Base-by-base conservation (phyloP, 768 basidiomycete species). In the Sporobolomyces phaffii region DNA sequence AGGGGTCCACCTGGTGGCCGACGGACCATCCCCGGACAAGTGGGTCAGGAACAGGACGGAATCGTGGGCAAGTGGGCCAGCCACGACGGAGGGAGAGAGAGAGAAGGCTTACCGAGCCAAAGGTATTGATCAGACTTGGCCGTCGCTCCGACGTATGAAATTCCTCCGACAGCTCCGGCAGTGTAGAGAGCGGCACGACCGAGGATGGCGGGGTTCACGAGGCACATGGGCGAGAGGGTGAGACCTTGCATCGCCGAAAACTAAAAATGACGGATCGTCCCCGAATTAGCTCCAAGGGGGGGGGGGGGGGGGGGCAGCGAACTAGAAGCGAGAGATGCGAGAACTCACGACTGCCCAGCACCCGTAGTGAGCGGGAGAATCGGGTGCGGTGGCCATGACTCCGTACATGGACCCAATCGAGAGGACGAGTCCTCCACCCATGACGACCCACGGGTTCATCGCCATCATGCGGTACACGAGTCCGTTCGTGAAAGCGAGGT, bases 181-280 rank as follows among this genome's bases (percentile, higher is more conserved):
- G 91, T 92, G 78, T 94, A 94, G 4, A 94, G 80, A 8, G 89
- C 91, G 13, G 91, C 91, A 34, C 91, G 85, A 22, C 87, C 87
- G 54, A 94, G 82, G 69, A 93, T 83, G 17, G 88, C 89, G 4
- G 91, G 91, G 74, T 81, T 86, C 50, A 91, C 77, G 82, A 93
- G 91, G 80, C 90, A 91, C n/a, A 94, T 77, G 4, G 91, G 91
- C 68, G 87, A 88, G 45, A 94, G 81, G 3, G 88, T 89, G 10
- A 89, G 87, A 10, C 89, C 89, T 79, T 93, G 91, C 76, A 84
- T 89, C 5, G 82, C 86, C 69, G 91, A 89, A 78, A 94, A 93
- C 85, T 86, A 14, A 41, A n/a, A 36, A 44, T 14, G 24, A n/a
- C n/a, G n/a, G n/a, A n/a, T n/a, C n/a, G n/a, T n/a, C n/a, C n/a